phyloP scores from a whole-genome alignment of 1,284 basidiomycete species.

The Amylostereum chailletii region DNA sequence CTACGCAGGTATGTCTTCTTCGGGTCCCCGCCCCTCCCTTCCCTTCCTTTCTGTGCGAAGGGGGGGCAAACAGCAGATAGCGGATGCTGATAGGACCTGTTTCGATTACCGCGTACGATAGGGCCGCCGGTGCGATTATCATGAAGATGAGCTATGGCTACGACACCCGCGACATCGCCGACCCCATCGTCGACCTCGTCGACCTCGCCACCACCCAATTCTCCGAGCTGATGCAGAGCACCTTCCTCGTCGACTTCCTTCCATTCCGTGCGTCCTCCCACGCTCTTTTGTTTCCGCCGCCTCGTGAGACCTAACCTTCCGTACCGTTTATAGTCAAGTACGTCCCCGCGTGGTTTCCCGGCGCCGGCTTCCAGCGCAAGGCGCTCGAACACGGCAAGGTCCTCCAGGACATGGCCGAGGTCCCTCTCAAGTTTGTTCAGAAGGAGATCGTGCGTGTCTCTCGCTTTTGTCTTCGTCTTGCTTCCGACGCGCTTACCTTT shows the following conservation, averaged over 20 bases:
- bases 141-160: constrained; percentile 12
- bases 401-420: constrained; percentile 15
- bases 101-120: neutral
- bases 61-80: no score
- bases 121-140: constrained; percentile 11
- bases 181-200: constrained; percentile 8
- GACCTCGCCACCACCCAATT: constrained; percentile 8
- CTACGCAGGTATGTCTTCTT: constrained; percentile 13
- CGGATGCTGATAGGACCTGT: no score
- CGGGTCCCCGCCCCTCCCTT: neutral
- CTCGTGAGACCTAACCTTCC: neutral
- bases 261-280: constrained; percentile 6
- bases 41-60: neutral
- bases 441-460: constrained; percentile 3
- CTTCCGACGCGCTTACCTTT: neutral
- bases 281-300: neutral
- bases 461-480: neutral
- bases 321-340: constrained; percentile 1
- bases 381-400: constrained; percentile 12
- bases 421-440: constrained; percentile 9
- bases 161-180: constrained; percentile 4
- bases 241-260: constrained; percentile 10
- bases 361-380: constrained; percentile 17
- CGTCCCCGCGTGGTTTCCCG: constrained; percentile 22
- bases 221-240: constrained; percentile 2